phyloP scores from a whole-genome alignment of 2,329 filamentous ascomycete genomes.

The Dactylellina cionopaga region DNA sequence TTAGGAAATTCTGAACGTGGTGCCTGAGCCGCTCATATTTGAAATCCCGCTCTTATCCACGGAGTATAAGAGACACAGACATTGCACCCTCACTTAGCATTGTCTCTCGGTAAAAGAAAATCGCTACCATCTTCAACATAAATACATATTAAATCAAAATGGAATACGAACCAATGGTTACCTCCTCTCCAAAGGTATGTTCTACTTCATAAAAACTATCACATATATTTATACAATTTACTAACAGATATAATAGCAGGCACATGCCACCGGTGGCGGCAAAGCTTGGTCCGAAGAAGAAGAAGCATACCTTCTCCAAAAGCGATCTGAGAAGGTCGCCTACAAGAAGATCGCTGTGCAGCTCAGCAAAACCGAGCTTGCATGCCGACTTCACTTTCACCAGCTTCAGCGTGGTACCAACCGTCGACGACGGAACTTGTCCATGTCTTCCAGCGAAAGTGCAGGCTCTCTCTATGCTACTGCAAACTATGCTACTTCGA shows the following conservation, averaged over 20 bases:
- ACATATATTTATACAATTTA: neutral
- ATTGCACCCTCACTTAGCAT: constrained; percentile 8
- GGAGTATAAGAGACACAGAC: constrained; percentile 46
- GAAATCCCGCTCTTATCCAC: constrained; percentile 33
- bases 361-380: constrained; percentile 86
- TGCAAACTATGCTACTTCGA: constrained; percentile 63
- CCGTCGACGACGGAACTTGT: constrained; percentile 79
- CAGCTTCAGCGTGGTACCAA: constrained; percentile 84
- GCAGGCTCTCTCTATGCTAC: constrained; percentile 64
- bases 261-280: constrained; percentile 70
- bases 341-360: constrained; percentile 90
- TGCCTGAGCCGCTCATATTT: constrained; percentile 29
- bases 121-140: neutral
- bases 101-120: constrained; percentile 31
- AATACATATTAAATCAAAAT: constrained; percentile 23
- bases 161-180: constrained; percentile 43
- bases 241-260: constrained; percentile 49
- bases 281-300: constrained; percentile 87
- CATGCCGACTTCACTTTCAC: constrained; percentile 87
- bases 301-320: constrained; percentile 86
- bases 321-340: constrained; percentile 85
- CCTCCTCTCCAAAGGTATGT: constrained; percentile 39
- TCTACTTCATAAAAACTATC: neutral
- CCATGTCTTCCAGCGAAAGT: constrained; percentile 72
- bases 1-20: constrained; percentile 43